Percentiles rank a stretch among this genome's conserved stretches.
Evolutionary conservation across 192 early-diverging fungal genomes (phyloP).

Genomic region (Backusella australiensis): DNA sequence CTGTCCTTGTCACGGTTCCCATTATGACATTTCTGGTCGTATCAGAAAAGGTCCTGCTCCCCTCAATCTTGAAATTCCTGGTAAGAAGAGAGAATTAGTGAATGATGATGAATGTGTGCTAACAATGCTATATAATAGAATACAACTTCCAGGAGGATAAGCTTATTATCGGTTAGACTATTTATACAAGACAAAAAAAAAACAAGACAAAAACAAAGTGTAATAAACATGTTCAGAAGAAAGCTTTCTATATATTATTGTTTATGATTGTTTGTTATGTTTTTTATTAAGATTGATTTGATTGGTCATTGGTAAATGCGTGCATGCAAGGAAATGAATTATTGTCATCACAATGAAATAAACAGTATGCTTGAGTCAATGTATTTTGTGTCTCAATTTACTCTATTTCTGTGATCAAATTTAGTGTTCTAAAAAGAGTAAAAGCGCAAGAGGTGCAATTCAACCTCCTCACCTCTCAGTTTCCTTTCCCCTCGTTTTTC

Average conservation of each 20-base stretch:
- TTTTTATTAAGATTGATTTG: background rate
- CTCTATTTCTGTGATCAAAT: background rate
- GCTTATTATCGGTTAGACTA: conserved; percentile 82
- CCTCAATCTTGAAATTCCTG: conserved; percentile 95
- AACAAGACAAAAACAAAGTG: background rate
- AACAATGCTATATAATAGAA: conserved; percentile 26
- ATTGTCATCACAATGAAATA: background rate
- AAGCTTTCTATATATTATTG: background rate
- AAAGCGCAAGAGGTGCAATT: background rate
- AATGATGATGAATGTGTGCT: background rate
- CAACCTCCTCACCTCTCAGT: conserved; percentile 2
- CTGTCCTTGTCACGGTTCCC: conserved; percentile 99
- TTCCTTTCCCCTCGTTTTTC: background rate
- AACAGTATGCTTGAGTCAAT: too few species aligned
- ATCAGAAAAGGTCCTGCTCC: conserved; percentile 98
- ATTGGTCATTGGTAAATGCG: background rate
- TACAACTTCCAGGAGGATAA: conserved; percentile 72
- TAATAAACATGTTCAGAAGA: background rate
- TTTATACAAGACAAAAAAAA: background rate
- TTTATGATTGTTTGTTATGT: background rate
- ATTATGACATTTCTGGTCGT: conserved; percentile 98
- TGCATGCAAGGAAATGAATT: background rate
- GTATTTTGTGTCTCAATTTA: too few species aligned
- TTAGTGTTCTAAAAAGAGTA: background rate
- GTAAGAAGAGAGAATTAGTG: conserved; percentile 36